Conservation (phyloP, 2,329 filamentous ascomycete genomes). For the Ceratocystis alfenasii region DNA sequence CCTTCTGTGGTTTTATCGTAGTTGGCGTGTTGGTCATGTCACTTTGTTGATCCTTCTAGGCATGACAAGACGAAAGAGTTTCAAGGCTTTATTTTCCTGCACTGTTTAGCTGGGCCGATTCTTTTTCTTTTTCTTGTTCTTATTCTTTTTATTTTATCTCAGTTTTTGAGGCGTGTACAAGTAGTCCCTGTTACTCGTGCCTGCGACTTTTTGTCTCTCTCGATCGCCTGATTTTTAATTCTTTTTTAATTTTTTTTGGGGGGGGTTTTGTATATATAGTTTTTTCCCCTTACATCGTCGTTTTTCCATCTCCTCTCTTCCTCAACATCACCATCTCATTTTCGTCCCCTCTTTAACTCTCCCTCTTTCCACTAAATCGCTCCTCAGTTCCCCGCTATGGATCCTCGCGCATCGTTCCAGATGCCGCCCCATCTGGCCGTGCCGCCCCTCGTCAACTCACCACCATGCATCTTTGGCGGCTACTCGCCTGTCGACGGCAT, state of each 20-base stretch:
- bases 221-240: neutral
- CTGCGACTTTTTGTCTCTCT: neutral
- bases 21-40: neutral
- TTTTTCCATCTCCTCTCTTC: neutral
- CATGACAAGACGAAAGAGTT: slow-evolving; percentile 1
- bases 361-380: neutral
- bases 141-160: neutral
- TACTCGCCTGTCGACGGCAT: slow-evolving; percentile 47
- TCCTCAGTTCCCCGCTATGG: slow-evolving; percentile 31
- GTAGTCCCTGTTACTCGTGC: neutral
- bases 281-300: no score
- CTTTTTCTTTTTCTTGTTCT: neutral
- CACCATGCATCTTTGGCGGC: slow-evolving; percentile 56
- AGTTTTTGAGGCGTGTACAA: neutral
- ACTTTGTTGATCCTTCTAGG: slow-evolving; percentile 3
- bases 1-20: neutral
- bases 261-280: neutral
- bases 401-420: slow-evolving; percentile 44
- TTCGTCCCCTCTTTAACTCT: neutral
- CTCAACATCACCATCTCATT: neutral
- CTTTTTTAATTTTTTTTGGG: neutral
- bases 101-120: neutral
- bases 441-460: slow-evolving; percentile 51
- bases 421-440: slow-evolving; percentile 41
- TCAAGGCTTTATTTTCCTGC: neutral